A percentile compares a stretch with the other conserved stretches of the same genome.
These are phyloP conservation scores for Phlebopus sp. DNA, from an alignment of 1,284 basidiomycete species.

Conservation along the genomic window DNA sequence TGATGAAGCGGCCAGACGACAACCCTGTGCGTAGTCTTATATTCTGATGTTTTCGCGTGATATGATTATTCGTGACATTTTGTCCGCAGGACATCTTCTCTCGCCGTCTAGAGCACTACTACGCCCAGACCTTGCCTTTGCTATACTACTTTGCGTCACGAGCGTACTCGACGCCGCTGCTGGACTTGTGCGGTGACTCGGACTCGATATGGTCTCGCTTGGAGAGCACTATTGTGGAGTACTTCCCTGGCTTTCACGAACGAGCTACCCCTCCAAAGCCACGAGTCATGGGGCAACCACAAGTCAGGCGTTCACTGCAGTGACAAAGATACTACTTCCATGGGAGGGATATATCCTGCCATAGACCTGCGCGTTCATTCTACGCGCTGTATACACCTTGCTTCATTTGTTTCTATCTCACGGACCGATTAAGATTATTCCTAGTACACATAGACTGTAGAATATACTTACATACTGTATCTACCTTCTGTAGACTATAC, in stretches of 20 bases:
- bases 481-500: no score
- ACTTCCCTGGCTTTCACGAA: constrained; percentile 14
- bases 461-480: no score
- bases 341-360: no score
- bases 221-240: constrained; percentile 20
- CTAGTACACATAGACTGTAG: not conserved
- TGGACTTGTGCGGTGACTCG: constrained; percentile 26
- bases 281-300: constrained; percentile 18
- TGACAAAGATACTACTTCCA: not conserved
- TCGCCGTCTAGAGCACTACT: constrained; percentile 79
- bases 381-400: no score
- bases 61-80: constrained; percentile 6
- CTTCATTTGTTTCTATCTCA: no score
- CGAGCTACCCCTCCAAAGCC: constrained; percentile 11
- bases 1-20: constrained; percentile 89
- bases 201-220: constrained; percentile 23
- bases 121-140: constrained; percentile 81
- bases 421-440: not conserved
- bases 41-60: not conserved
- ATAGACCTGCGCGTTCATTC: no score
- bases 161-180: constrained; percentile 27
- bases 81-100: constrained; percentile 74
- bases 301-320: constrained; percentile 12
- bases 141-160: constrained; percentile 68
- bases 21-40: constrained; percentile 63